Evolutionary conservation across 345 rosid genomes (phyloP).

Genomic region (Melaleuca alternifolia): DNA sequence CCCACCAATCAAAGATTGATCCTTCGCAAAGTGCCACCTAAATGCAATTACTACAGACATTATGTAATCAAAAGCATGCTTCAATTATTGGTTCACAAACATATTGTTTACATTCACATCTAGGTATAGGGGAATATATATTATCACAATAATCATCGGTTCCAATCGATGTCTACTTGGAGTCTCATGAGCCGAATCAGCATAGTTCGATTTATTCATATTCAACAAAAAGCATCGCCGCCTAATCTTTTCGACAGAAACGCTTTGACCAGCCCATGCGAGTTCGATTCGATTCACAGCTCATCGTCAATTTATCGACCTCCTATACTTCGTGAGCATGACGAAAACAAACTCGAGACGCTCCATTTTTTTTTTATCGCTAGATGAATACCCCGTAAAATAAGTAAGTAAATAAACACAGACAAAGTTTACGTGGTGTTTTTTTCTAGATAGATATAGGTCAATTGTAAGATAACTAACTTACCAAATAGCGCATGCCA

Average conservation of each 20-base stretch:
- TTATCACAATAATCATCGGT: fast-evolving
- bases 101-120: fast-evolving
- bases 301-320: fast-evolving
- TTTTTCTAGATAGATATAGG: fast-evolving
- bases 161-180: not conserved
- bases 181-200: not conserved
- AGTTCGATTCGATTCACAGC: not conserved
- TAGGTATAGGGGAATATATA: not conserved
- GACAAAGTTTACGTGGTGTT: too few relatives aligned
- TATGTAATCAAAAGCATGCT: fast-evolving
- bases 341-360: fast-evolving
- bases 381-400: too few relatives aligned
- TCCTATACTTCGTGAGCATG: not conserved
- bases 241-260: not conserved
- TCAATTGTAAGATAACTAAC: not conserved
- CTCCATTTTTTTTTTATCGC: fast-evolving
- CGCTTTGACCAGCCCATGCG: fast-evolving
- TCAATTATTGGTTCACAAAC: not conserved
- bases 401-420: too few relatives aligned
- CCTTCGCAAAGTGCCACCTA: not conserved
- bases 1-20: fast-evolving
- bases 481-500: not conserved
- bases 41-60: not conserved
- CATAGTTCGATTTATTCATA: not conserved
- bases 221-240: not conserved